Conservation (phyloP, 805 yeast genomes). For the Saccharomycopsis amapae region DNA sequence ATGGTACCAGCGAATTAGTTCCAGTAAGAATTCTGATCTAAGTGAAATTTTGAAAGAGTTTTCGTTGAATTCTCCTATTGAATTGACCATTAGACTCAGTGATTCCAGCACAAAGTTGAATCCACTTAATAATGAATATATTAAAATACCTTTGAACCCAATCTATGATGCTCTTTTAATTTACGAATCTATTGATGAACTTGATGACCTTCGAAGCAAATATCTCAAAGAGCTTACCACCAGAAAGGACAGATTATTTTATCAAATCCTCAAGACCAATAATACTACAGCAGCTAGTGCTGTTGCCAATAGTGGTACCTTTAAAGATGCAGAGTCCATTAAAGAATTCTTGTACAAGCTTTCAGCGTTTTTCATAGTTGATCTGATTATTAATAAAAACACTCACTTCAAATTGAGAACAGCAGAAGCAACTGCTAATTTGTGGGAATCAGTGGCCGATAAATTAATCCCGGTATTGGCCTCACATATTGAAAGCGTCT, state of each 20-base stretch:
- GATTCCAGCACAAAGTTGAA: conserved; percentile 43
- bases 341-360: conserved; percentile 53
- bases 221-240: conserved; percentile 65
- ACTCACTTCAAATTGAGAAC: conserved; percentile 57
- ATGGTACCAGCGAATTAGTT: conserved; percentile 47
- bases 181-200: conserved; percentile 63
- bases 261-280: conserved; percentile 47
- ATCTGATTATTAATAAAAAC: conserved; percentile 55
- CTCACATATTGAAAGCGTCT: conserved; percentile 22
- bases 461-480: conserved; percentile 52
- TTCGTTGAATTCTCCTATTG: conserved; percentile 82
- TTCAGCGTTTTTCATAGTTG: conserved; percentile 71
- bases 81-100: conserved; percentile 52
- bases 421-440: conserved; percentile 49
- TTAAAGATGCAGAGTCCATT: conserved; percentile 37
- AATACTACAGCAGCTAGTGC: conserved; percentile 15
- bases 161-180: conserved; percentile 79
- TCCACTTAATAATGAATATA: conserved; percentile 40
- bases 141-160: conserved; percentile 56
- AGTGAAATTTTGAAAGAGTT: conserved; percentile 44
- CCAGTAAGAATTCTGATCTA: conserved; percentile 11
- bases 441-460: conserved; percentile 65
- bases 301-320: conserved; percentile 25
- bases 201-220: conserved; percentile 51
- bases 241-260: conserved; percentile 62